These are phyloP conservation scores for Mycena amicta DNA, from an alignment of 768 basidiomycete genomes.

Conservation along the genomic window DNA sequence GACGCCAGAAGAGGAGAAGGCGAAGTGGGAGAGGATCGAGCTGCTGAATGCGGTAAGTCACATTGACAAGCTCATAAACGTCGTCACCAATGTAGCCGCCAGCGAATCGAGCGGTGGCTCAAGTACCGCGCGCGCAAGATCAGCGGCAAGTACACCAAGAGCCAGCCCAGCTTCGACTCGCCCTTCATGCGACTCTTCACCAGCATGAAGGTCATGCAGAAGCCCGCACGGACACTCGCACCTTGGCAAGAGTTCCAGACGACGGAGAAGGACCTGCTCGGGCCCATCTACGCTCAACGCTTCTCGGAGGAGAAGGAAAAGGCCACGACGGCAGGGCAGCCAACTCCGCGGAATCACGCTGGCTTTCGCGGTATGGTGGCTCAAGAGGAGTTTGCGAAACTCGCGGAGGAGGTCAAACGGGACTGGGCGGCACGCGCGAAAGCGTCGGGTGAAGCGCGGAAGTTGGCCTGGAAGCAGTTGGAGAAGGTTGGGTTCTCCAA, in stretches of 20 bases:
- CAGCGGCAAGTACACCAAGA: neutral
- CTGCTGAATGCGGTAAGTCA: conserved; percentile 1
- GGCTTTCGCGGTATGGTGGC: neutral
- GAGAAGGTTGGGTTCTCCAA: neutral
- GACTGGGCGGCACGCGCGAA: neutral
- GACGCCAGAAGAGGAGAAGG: neutral
- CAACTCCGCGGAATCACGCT: neutral
- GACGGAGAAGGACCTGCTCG: neutral
- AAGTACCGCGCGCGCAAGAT: conserved; percentile 1
- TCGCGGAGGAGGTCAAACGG: neutral
- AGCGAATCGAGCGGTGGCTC: conserved; percentile 2
- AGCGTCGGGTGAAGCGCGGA: neutral
- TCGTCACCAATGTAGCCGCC: neutral
- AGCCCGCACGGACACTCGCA: neutral
- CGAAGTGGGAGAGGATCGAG: conserved; percentile 1
- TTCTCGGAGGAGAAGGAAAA: neutral
- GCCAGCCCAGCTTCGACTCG: neutral
- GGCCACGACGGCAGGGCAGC: neutral
- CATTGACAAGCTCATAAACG: neutral
- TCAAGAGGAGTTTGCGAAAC: neutral
- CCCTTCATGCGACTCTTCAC: neutral
- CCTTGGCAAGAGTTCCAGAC: neutral
- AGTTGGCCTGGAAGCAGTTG: neutral
- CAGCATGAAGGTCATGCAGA: neutral
- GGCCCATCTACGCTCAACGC: neutral